Evolutionary conservation across 768 basidiomycete genomes (phyloP).

Genomic region (Leccinum olivaceopallidum): DNA sequence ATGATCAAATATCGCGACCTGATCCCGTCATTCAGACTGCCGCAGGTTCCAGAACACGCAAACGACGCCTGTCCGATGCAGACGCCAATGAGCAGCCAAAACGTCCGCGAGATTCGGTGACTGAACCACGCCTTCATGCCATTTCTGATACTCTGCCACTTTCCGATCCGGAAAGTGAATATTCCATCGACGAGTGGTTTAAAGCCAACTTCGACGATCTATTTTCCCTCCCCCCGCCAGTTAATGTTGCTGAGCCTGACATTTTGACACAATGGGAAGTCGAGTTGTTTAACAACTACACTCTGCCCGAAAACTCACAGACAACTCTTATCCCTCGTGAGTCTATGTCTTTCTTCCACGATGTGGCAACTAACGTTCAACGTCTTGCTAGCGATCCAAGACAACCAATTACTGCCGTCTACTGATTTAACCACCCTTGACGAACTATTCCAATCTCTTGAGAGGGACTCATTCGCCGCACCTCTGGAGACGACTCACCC

Average conservation of each 20-base stretch:
- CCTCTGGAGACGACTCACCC: background rate
- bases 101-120: background rate
- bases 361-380: background rate
- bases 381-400: background rate
- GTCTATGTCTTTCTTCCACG: background rate
- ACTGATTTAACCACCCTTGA: slow-evolving; percentile 1
- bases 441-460: background rate
- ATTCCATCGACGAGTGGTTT: slow-evolving; percentile 41
- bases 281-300: slow-evolving; percentile 32
- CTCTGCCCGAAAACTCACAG: slow-evolving; percentile 8
- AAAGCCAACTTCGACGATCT: slow-evolving; percentile 22
- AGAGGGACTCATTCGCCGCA: background rate
- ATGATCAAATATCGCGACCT: background rate
- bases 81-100: background rate
- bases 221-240: slow-evolving; percentile 12
- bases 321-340: background rate
- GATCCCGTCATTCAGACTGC: background rate
- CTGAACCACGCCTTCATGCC: background rate
- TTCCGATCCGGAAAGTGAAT: slow-evolving; percentile 12
- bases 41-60: slow-evolving; percentile 9
- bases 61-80: slow-evolving; percentile 28
- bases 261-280: slow-evolving; percentile 31
- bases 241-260: slow-evolving; percentile 24
- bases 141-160: background rate
- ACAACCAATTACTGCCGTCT: background rate